Evolutionary conservation across 1,284 basidiomycete species (phyloP).

Genomic region (Meira miltonrushii): DNA sequence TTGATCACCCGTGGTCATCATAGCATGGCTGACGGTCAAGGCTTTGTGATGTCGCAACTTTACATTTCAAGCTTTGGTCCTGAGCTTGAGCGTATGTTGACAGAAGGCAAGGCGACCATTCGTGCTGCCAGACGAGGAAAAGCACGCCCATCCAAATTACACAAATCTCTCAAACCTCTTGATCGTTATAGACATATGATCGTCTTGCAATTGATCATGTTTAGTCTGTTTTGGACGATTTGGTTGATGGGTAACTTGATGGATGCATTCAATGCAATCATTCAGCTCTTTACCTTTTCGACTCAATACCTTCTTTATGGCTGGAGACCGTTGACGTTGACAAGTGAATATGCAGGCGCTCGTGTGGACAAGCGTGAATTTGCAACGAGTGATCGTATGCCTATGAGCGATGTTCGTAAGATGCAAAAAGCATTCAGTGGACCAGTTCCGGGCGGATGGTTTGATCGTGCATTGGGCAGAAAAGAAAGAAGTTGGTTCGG

Average conservation of each 20-base stretch:
- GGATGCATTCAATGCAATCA: slow-evolving; percentile 25
- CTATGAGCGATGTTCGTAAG: slow-evolving; percentile 41
- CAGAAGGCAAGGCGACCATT: slow-evolving; percentile 28
- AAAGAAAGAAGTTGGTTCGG: slow-evolving; percentile 16
- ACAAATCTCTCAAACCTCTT: slow-evolving; percentile 38
- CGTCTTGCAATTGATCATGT: slow-evolving; percentile 32
- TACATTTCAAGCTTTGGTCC: slow-evolving; percentile 40
- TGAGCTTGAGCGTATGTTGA: slow-evolving; percentile 40
- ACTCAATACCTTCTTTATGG: slow-evolving; percentile 30
- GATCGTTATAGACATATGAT: slow-evolving; percentile 28
- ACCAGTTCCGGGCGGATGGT: slow-evolving; percentile 27
- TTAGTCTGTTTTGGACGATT: slow-evolving; percentile 35
- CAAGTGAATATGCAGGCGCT: slow-evolving; percentile 25
- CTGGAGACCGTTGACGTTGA: slow-evolving; percentile 40
- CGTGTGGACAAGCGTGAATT: slow-evolving; percentile 35
- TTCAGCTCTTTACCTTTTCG: slow-evolving; percentile 24
- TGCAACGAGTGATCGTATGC: slow-evolving; percentile 20
- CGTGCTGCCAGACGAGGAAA: slow-evolving; percentile 33
- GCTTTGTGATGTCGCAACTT: slow-evolving; percentile 45
- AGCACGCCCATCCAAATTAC: slow-evolving; percentile 37
- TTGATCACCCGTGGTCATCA: slow-evolving; percentile 46
- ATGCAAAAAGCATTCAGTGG: slow-evolving; percentile 49
- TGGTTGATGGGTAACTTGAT: slow-evolving; percentile 16
- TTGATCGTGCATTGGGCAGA: slow-evolving; percentile 26
- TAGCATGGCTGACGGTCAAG: slow-evolving; percentile 44